These are phyloP conservation scores for Grigorovia transvaalensis DNA, from an alignment of 805 yeast genomes.

Conservation along the genomic window DNA sequence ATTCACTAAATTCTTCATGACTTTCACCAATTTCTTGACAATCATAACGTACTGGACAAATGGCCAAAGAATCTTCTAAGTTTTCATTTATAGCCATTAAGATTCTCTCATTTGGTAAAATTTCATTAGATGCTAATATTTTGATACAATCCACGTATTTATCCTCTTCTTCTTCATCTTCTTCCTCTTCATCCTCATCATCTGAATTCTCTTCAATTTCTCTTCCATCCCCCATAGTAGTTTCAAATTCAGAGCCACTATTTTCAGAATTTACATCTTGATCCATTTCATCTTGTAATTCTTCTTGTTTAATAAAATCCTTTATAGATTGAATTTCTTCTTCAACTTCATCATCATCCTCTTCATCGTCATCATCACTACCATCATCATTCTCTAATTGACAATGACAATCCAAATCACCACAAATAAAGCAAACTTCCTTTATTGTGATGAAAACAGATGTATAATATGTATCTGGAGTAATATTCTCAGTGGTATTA, in stretches of 20 bases:
- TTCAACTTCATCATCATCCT: constrained; percentile 2
- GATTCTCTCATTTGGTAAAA: background rate
- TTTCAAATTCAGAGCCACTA: background rate
- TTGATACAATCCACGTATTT: constrained; percentile 2
- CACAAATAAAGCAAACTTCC: constrained; percentile 2
- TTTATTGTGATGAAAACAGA: background rate
- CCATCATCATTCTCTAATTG: constrained; percentile 9
- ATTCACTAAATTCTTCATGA: constrained; percentile 10
- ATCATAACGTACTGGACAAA: background rate
- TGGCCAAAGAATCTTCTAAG: background rate
- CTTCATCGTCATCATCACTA: constrained; percentile 7
- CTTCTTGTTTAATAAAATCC: constrained; percentile 2
- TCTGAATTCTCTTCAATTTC: background rate
- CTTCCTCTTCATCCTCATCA: constrained; percentile 15
- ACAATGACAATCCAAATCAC: background rate
- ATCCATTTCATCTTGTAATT: background rate
- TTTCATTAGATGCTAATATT: background rate
- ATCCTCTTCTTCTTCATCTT: constrained; percentile 10
- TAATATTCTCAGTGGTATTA: constrained; percentile 28
- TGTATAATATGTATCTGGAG: background rate
- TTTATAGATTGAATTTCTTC: background rate
- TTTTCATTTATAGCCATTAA: background rate
- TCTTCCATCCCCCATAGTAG: constrained; percentile 7
- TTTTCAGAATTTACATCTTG: background rate
- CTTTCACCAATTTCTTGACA: background rate